Conservation (phyloP, 495 filamentous ascomycete species). For the Aspergillus sclerotioniger region DNA sequence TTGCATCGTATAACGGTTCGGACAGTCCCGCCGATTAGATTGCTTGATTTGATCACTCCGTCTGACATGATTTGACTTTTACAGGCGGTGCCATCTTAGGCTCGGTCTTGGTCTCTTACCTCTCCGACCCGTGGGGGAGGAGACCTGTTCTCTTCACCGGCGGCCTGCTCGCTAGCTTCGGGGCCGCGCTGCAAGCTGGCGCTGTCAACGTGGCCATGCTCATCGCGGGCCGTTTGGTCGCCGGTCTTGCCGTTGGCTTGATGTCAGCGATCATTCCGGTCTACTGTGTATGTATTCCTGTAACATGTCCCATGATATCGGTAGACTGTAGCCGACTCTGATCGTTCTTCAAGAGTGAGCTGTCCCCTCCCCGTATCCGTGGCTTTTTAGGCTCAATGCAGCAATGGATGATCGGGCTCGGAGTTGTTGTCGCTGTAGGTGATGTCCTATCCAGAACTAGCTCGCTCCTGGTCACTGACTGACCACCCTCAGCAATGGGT, state of each 20-base stretch:
- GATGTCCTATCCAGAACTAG: constrained; percentile 19
- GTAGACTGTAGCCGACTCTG: constrained; percentile 6
- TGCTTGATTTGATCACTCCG: not conserved
- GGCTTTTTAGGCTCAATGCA: constrained; percentile 30
- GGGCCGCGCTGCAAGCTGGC: constrained; percentile 50
- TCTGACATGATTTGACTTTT: not conserved
- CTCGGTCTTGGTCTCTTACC: constrained; percentile 44
- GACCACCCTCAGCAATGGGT: constrained; percentile 40
- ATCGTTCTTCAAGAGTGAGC: constrained; percentile 37
- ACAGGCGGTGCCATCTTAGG: constrained; percentile 48
- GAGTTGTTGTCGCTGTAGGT: constrained; percentile 47
- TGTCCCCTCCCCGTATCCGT: constrained; percentile 27
- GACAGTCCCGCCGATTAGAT: not conserved
- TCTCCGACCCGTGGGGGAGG: constrained; percentile 47
- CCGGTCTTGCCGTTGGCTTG: constrained; percentile 49
- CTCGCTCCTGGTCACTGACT: not conserved
- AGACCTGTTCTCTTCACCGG: constrained; percentile 49
- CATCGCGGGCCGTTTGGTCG: constrained; percentile 51
- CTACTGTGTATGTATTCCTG: constrained; percentile 36
- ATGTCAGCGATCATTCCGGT: constrained; percentile 52
- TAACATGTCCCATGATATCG: not conserved
- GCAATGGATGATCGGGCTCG: constrained; percentile 48
- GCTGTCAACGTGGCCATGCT: constrained; percentile 51
- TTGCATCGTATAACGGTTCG: constrained; percentile 49
- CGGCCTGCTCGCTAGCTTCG: constrained; percentile 43